phyloP scores from a whole-genome alignment of 805 yeast species.

The Blastobotrys peoriensis region DNA sequence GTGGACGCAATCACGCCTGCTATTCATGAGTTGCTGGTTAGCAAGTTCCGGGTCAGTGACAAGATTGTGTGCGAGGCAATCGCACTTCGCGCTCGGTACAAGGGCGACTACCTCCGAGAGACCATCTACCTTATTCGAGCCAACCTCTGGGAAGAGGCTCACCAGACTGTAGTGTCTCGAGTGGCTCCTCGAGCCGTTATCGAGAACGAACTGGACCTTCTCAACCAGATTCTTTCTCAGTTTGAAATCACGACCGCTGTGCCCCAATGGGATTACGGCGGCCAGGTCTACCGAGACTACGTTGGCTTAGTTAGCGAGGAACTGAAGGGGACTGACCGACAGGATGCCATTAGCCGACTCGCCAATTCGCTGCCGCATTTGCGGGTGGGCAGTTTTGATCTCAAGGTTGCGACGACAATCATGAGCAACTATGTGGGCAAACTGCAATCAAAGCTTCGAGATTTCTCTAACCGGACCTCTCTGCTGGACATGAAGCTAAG shows the following conservation, averaged over 20 bases:
- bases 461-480: slow-evolving; percentile 5
- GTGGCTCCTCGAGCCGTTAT: slow-evolving; percentile 74
- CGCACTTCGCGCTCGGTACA: slow-evolving; percentile 48
- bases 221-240: slow-evolving; percentile 21
- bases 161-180: slow-evolving; percentile 42
- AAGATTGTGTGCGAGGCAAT: slow-evolving; percentile 49
- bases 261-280: slow-evolving; percentile 30
- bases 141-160: slow-evolving; percentile 55
- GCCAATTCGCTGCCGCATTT: slow-evolving; percentile 9
- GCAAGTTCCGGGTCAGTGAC: slow-evolving; percentile 26
- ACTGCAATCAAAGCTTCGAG: slow-evolving; percentile 8
- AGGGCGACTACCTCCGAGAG: slow-evolving; percentile 52
- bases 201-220: slow-evolving; percentile 32
- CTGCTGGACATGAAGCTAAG: slow-evolving; percentile 19
- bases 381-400: slow-evolving; percentile 9
- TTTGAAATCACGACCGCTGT: slow-evolving; percentile 20
- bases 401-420: slow-evolving; percentile 23
- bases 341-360: slow-evolving; percentile 5
- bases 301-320: slow-evolving; percentile 10
- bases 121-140: slow-evolving; percentile 60
- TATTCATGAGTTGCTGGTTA: slow-evolving; percentile 3
- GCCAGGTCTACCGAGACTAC: slow-evolving; percentile 32
- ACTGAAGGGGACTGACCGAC: neutral
- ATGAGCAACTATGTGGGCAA: slow-evolving; percentile 26
- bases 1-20: slow-evolving; percentile 20